These are phyloP conservation scores for Pyrus hybrid DNA, from an alignment of 331 rosid genomes.

Conservation along the genomic window DNA sequence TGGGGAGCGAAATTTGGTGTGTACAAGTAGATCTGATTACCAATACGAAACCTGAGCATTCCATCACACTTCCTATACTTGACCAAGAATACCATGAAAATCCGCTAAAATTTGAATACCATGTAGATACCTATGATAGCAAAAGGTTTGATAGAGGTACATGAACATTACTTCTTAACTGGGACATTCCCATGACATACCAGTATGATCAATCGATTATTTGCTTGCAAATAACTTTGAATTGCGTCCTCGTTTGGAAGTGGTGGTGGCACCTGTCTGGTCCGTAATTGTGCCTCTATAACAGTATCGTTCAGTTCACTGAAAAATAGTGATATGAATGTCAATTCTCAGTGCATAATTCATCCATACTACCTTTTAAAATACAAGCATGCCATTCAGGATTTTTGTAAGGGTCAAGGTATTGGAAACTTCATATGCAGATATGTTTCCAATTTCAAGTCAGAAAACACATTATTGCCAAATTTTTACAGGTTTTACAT, in stretches of 20 bases:
- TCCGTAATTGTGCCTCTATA: constrained; percentile 77
- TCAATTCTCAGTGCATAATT: constrained; percentile 5
- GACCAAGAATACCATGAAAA: neutral
- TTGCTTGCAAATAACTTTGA: constrained; percentile 45
- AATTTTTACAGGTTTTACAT: neutral
- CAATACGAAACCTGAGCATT: neutral
- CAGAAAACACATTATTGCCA: neutral
- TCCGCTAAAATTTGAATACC: neutral
- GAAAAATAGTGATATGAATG: constrained; percentile 22
- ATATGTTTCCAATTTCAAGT: neutral
- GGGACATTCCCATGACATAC: constrained; percentile 31
- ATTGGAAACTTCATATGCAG: neutral
- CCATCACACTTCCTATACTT: neutral
- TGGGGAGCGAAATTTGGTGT: neutral
- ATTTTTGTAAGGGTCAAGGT: neutral
- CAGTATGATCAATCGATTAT: constrained; percentile 81
- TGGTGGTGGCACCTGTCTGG: constrained; percentile 47
- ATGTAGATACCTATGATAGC: neutral
- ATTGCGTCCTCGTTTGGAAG: constrained; percentile 52
- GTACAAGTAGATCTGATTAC: neutral
- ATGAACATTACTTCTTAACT: neutral
- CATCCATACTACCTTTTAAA: neutral
- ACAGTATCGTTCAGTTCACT: constrained; percentile 89
- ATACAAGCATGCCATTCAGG: too few species aligned
- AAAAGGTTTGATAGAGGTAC: neutral